phyloP scores from a whole-genome alignment of 1,284 basidiomycete species.

The Limonomyces culmigenus region DNA sequence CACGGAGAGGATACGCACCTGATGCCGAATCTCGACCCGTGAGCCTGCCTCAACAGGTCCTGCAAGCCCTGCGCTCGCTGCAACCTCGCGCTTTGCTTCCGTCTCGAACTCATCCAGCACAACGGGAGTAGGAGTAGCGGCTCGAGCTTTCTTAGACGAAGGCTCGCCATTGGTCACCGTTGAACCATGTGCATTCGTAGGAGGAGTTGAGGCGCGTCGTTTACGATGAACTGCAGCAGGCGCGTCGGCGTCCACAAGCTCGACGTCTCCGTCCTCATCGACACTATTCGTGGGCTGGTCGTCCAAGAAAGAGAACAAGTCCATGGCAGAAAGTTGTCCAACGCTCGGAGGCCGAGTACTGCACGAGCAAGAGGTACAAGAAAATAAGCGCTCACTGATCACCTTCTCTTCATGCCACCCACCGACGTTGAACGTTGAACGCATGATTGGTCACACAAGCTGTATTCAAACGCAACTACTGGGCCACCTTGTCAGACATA shows the following conservation, averaged over 20 bases:
- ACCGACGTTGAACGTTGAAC: no score
- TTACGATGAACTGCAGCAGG: conserved; percentile 11
- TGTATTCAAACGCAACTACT: no score
- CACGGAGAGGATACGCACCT: conserved; percentile 25
- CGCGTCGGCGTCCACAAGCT: conserved; percentile 7
- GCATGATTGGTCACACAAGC: no score
- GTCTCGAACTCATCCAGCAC: conserved; percentile 84
- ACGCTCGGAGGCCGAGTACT: no score
- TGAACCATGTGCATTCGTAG: conserved; percentile 6
- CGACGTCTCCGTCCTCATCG: conserved; percentile 8
- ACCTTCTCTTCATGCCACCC: no score
- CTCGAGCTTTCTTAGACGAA: conserved; percentile 28
- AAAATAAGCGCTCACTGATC: no score
- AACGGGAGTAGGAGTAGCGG: conserved; percentile 45
- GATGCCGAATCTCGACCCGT: conserved; percentile 61
- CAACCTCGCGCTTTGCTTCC: conserved; percentile 78
- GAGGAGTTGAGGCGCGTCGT: conserved; percentile 11
- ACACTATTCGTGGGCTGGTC: conserved; percentile 12
- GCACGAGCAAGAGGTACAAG: no score
- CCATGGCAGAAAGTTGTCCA: conserved; percentile 8
- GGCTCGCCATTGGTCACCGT: conserved; percentile 8
- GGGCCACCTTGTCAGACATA: no score
- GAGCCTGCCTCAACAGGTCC: conserved; percentile 49
- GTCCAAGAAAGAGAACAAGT: conserved; percentile 25
- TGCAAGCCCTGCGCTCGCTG: conserved; percentile 67